Evolutionary conservation across 2,329 filamentous ascomycete species (phyloP).

Genomic region (Alternaria infectoria): DNA sequence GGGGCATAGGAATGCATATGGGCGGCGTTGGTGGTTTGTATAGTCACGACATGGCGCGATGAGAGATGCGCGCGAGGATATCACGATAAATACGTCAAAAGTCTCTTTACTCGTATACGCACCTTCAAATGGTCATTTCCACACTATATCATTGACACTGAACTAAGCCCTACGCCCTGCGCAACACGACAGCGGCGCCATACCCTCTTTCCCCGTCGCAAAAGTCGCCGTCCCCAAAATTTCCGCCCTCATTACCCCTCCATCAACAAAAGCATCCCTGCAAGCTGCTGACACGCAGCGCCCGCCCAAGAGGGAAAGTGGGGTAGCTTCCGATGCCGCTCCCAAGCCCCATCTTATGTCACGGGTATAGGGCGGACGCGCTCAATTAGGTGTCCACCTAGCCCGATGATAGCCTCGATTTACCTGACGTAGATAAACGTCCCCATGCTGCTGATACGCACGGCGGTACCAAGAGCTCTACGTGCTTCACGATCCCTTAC

Average conservation of each 20-base stretch:
- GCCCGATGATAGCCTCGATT: constrained; percentile 32
- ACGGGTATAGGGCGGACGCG: neutral
- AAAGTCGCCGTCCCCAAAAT: constrained; percentile 3
- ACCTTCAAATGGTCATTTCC: neutral
- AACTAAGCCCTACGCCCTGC: neutral
- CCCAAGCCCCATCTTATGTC: neutral
- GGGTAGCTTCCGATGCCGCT: constrained; percentile 6
- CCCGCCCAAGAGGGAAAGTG: constrained; percentile 1
- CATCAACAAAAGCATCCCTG: neutral
- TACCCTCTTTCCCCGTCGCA: constrained; percentile 2
- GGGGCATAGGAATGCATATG: constrained; percentile 21
- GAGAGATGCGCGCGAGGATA: neutral
- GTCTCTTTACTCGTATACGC: neutral
- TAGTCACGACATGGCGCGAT: neutral
- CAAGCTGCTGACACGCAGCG: neutral
- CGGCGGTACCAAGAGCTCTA: neutral
- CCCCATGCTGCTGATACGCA: constrained; percentile 1
- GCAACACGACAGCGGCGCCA: neutral
- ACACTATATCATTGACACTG: neutral
- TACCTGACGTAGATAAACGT: constrained; percentile 26
- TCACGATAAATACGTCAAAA: neutral
- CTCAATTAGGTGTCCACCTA: neutral
- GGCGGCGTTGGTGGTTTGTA: constrained; percentile 25
- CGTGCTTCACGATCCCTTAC: neutral
- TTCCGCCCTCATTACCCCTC: constrained; percentile 15